These are phyloP conservation scores for Arabidopsis hybrid DNA, from an alignment of 441 rosid genomes.

Conservation along the genomic window DNA sequence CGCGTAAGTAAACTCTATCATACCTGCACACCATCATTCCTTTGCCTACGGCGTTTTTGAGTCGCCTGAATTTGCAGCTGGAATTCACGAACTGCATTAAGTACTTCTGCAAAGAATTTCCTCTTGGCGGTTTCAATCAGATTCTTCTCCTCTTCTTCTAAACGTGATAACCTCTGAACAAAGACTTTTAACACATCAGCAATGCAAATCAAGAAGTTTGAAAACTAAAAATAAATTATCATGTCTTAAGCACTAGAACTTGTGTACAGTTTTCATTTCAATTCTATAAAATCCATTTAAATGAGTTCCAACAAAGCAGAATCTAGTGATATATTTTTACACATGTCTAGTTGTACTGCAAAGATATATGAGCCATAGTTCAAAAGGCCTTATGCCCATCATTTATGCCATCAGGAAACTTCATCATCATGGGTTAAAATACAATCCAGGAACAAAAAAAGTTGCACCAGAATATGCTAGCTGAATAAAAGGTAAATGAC, in stretches of 20 bases:
- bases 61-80: conserved; percentile 85
- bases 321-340: not conserved
- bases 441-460: not conserved
- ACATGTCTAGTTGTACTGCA: not conserved
- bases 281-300: conserved; percentile 2
- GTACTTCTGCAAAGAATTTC: conserved; percentile 89
- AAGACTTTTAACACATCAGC: conserved; percentile 43
- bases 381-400: not conserved
- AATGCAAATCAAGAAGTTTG: conserved; percentile 25
- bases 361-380: conserved; percentile 13
- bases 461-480: conserved; percentile 20
- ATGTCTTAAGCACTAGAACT: not conserved
- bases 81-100: conserved; percentile 92
- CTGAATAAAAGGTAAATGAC: conserved; percentile 47
- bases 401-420: not conserved
- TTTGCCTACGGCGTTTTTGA: conserved; percentile 92
- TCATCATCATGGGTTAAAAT: not conserved
- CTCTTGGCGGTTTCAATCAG: conserved; percentile 80
- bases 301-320: not conserved
- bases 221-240: not conserved
- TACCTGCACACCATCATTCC: conserved; percentile 96
- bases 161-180: conserved; percentile 84
- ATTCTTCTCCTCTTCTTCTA: conserved; percentile 90
- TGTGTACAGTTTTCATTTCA: conserved; percentile 11
- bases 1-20: conserved; percentile 19